These are phyloP conservation scores for Clohesyomyces aquaticus DNA, from an alignment of 495 filamentous ascomycete species.

Conservation along the genomic window DNA sequence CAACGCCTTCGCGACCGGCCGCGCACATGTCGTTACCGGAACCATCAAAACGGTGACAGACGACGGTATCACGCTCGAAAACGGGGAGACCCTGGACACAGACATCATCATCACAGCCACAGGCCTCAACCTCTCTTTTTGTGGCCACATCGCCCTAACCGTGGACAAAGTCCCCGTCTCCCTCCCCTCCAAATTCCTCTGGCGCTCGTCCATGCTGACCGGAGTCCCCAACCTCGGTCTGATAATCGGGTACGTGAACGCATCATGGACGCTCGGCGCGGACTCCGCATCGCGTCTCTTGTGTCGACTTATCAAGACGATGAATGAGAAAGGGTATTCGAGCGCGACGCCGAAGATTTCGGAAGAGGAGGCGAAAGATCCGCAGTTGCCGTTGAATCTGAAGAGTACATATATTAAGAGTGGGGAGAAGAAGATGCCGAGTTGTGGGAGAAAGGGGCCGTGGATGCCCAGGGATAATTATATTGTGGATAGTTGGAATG, in stretches of 20 bases:
- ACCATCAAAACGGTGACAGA: constrained; percentile 66
- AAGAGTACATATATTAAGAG: constrained; percentile 57
- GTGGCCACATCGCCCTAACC: constrained; percentile 53
- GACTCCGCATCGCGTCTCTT: constrained; percentile 58
- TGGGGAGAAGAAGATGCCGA: constrained; percentile 50
- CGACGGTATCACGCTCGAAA: constrained; percentile 60
- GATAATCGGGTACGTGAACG: constrained; percentile 62
- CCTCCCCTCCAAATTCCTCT: constrained; percentile 54
- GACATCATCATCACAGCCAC: constrained; percentile 81
- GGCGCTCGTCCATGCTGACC: constrained; percentile 64
- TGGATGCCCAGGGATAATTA: constrained; percentile 63
- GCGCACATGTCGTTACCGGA: constrained; percentile 68
- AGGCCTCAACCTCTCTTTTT: constrained; percentile 63
- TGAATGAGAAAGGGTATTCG: constrained; percentile 49
- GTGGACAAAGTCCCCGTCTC: constrained; percentile 61
- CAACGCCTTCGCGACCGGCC: constrained; percentile 59
- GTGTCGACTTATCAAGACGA: constrained; percentile 51
- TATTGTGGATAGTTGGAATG: constrained; percentile 56
- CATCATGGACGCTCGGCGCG: constrained; percentile 63
- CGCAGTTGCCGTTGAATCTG: constrained; percentile 51
- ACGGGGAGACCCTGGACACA: constrained; percentile 60
- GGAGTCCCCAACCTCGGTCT: constrained; percentile 62
- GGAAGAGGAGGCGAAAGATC: constrained; percentile 43
- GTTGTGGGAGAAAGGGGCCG: constrained; percentile 54
- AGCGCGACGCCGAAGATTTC: constrained; percentile 42